A percentile compares a stretch with the other conserved stretches of the same genome.
Conservation (phyloP, 2,329 filamentous ascomycete species). For the Phyllosticta citrichinensis region DNA sequence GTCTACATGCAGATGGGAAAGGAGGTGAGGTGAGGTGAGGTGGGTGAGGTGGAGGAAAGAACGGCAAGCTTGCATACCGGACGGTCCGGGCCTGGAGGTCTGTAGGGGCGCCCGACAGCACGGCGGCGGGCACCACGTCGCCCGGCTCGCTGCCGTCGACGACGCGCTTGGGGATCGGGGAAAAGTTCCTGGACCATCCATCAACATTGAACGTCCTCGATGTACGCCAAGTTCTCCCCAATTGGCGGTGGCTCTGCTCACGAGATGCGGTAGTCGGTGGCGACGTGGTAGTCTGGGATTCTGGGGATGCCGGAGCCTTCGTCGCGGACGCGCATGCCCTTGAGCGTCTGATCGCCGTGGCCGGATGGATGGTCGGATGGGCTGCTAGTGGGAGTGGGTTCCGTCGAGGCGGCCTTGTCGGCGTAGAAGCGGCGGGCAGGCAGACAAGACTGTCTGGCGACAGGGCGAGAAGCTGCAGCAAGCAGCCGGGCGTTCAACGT, state of each 20-base stretch:
- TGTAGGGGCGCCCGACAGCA: slow-evolving; percentile 83
- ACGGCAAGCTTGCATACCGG: slow-evolving; percentile 49
- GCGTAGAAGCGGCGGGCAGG: slow-evolving; percentile 25
- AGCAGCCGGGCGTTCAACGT: slow-evolving; percentile 33
- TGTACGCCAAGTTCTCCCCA: neutral
- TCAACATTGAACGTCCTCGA: slow-evolving; percentile 15
- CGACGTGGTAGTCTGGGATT: slow-evolving; percentile 70
- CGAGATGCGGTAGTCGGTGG: slow-evolving; percentile 85
- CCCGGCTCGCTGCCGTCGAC: slow-evolving; percentile 84
- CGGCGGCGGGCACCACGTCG: slow-evolving; percentile 65
- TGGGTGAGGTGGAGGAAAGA: neutral
- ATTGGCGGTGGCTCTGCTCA: slow-evolving; percentile 37
- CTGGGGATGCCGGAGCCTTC: slow-evolving; percentile 41
- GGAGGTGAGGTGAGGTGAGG: neutral
- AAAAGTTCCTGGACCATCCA: slow-evolving; percentile 57
- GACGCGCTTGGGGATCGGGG: slow-evolving; percentile 77
- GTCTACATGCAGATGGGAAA: neutral
- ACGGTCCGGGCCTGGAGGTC: slow-evolving; percentile 92
- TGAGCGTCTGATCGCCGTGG: slow-evolving; percentile 6
- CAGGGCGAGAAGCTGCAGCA: slow-evolving; percentile 17
- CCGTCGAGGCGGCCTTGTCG: slow-evolving; percentile 10
- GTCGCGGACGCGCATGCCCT: neutral
- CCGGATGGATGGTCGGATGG: slow-evolving; percentile 28
- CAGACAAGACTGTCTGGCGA: slow-evolving; percentile 19
- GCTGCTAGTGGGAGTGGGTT: slow-evolving; percentile 22